phyloP scores from a whole-genome alignment of 2,329 filamentous ascomycete genomes.

The Colletotrichum theobromicola region DNA sequence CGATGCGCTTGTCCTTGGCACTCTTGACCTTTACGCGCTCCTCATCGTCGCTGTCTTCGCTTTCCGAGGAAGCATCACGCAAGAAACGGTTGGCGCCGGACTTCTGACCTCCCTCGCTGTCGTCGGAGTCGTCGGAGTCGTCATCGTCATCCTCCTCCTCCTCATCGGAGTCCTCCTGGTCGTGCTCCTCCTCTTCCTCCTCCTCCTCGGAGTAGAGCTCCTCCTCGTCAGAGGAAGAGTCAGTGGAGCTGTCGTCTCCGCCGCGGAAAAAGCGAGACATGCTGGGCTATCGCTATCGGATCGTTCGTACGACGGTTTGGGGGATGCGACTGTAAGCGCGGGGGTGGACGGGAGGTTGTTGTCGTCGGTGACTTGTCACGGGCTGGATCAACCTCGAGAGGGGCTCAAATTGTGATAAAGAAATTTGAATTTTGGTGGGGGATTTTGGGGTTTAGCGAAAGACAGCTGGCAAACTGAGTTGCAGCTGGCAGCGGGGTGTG shows the following conservation, averaged over 20 bases:
- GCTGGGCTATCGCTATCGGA: constrained; percentile 40
- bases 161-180: constrained; percentile 58
- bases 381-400: constrained; percentile 15
- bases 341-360: constrained; percentile 17
- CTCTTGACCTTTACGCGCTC: constrained; percentile 89
- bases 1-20: constrained; percentile 95
- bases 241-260: constrained; percentile 90
- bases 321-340: constrained; percentile 18
- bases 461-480: constrained; percentile 2
- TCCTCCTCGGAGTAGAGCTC: constrained; percentile 86
- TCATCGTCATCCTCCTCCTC: constrained; percentile 55
- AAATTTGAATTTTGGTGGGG: constrained; percentile 22
- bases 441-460: constrained; percentile 20
- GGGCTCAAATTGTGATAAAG: constrained; percentile 15
- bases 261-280: constrained; percentile 99
- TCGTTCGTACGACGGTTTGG: constrained; percentile 9
- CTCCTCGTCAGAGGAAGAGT: constrained; percentile 96
- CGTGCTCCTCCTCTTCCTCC: constrained; percentile 60
- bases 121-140: constrained; percentile 57
- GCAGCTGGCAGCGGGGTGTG: constrained; percentile 8
- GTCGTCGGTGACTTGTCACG: constrained; percentile 22
- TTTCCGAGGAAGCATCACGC: constrained; percentile 69
- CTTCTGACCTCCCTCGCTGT: constrained; percentile 69
- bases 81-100: constrained; percentile 85
- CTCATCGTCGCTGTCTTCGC: constrained; percentile 88